phyloP scores from a whole-genome alignment of 2,329 filamentous ascomycete genomes.

The Geosmithia morbida region DNA sequence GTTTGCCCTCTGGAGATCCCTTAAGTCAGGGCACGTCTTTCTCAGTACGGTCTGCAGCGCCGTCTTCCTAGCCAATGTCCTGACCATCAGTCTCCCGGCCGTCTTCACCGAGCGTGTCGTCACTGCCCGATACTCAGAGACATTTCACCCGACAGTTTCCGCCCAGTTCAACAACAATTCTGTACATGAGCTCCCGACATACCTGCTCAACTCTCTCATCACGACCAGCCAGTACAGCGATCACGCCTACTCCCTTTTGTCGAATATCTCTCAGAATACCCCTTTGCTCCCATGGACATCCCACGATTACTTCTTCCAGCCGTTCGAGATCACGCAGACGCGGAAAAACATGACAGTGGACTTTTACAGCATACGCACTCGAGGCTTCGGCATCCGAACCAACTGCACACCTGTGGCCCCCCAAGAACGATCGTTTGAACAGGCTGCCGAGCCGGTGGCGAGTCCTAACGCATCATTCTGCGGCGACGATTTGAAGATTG shows the following conservation, averaged over 20 bases:
- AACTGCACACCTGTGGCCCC: slow-evolving; percentile 8
- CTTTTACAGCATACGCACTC: slow-evolving; percentile 6
- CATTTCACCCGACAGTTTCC: slow-evolving; percentile 5
- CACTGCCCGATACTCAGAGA: not conserved
- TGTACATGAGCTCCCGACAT: not conserved
- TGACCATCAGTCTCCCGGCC: slow-evolving; percentile 35
- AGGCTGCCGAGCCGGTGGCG: not conserved
- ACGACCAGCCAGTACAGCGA: slow-evolving; percentile 4
- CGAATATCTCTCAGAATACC: slow-evolving; percentile 28
- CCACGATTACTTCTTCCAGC: slow-evolving; percentile 27
- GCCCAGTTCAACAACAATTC: slow-evolving; percentile 9
- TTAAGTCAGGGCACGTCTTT: slow-evolving; percentile 26
- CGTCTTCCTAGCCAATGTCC: slow-evolving; percentile 33
- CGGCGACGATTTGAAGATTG: not conserved
- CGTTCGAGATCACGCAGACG: slow-evolving; percentile 6
- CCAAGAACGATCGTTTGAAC: not conserved
- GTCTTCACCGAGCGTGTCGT: slow-evolving; percentile 26
- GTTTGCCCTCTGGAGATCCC: slow-evolving; percentile 28
- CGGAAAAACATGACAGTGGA: not conserved
- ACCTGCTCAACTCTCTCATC: not conserved
- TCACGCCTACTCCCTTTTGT: slow-evolving; percentile 19
- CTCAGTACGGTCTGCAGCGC: slow-evolving; percentile 31
- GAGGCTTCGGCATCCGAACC: slow-evolving; percentile 11
- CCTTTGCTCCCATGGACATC: slow-evolving; percentile 35
- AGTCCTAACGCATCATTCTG: not conserved